phyloP scores from a whole-genome alignment of 441 rosid genomes.

The Euphorbia neoarborescens region DNA sequence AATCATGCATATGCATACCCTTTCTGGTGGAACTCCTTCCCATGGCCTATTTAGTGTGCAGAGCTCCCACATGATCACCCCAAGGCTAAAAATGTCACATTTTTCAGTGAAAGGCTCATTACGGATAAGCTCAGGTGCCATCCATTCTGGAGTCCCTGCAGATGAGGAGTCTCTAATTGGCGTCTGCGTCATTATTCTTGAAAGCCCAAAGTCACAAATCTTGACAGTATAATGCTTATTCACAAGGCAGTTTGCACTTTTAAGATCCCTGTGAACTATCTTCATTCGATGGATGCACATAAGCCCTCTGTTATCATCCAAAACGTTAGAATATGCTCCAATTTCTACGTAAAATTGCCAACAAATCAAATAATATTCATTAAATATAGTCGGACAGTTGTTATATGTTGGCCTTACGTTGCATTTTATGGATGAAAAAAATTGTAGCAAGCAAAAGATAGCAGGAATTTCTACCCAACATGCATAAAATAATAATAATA shows the following conservation, averaged over 20 bases:
- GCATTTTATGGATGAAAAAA: too few relatives aligned
- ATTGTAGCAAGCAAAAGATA: background rate
- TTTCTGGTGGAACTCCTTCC: constrained; percentile 87
- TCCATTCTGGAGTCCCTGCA: constrained; percentile 98
- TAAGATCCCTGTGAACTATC: constrained; percentile 84
- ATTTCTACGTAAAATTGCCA: background rate
- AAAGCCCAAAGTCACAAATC: constrained; percentile 90
- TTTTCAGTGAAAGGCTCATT: constrained; percentile 85
- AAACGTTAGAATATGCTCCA: constrained; percentile 9
- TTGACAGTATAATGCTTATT: constrained; percentile 77
- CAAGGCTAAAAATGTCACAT: constrained; percentile 90
- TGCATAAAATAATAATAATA: too few relatives aligned
- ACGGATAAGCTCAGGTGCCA: constrained; percentile 96
- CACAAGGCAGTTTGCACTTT: constrained; percentile 90
- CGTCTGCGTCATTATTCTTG: constrained; percentile 60
- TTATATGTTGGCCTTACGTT: background rate
- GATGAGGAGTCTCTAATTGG: constrained; percentile 65
- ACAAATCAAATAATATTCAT: background rate
- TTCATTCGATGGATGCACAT: constrained; percentile 96
- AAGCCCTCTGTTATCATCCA: constrained; percentile 52
- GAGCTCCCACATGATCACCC: constrained; percentile 96
- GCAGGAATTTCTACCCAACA: background rate
- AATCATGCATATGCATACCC: constrained; percentile 33
- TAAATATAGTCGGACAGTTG: background rate
- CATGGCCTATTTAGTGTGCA: constrained; percentile 79